Percentiles rank a stretch among this genome's conserved stretches.
Conservation (phyloP, 805 yeast genomes). For the Yamadazyma phyllophila region DNA sequence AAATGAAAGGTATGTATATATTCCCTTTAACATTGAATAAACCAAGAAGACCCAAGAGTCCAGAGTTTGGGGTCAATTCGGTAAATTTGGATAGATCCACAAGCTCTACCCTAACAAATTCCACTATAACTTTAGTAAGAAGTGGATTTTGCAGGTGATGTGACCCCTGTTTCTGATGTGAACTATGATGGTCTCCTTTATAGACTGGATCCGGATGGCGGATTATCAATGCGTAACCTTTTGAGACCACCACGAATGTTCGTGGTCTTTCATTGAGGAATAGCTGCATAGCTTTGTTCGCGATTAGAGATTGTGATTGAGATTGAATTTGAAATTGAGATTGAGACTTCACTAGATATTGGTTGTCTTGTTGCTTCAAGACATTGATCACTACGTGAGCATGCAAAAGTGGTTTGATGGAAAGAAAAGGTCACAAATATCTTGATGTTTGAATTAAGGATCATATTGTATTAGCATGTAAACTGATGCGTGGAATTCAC, state of each 20-base stretch:
- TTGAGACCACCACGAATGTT: conserved; percentile 62
- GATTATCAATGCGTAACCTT: conserved; percentile 58
- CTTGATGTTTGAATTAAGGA: too few species aligned
- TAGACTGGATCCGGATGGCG: conserved; percentile 44
- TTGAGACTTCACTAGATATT: not conserved
- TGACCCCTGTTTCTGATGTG: conserved; percentile 2
- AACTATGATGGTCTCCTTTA: conserved; percentile 4
- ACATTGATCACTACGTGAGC: too few species aligned
- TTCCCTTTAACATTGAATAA: conserved; percentile 52
- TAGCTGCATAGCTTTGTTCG: conserved; percentile 47
- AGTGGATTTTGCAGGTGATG: not conserved
- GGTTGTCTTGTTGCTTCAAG: too few species aligned
- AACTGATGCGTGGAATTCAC: too few species aligned
- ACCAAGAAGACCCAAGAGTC: conserved; percentile 59
- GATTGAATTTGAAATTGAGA: not conserved
- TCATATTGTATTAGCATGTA: too few species aligned
- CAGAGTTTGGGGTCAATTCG: conserved; percentile 39
- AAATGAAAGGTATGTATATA: conserved; percentile 57
- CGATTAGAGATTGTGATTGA: not conserved
- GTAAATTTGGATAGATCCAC: conserved; percentile 40
- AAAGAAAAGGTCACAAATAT: too few species aligned
- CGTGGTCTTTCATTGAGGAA: conserved; percentile 65
- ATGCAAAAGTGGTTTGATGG: too few species aligned
- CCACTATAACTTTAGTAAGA: conserved; percentile 43
- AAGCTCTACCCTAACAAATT: conserved; percentile 45